Evolutionary conservation across 139 green algal species (phyloP), one percentile per base, ranked within the genome.

Genomic region (Chlamydomonas sp.): DNA sequence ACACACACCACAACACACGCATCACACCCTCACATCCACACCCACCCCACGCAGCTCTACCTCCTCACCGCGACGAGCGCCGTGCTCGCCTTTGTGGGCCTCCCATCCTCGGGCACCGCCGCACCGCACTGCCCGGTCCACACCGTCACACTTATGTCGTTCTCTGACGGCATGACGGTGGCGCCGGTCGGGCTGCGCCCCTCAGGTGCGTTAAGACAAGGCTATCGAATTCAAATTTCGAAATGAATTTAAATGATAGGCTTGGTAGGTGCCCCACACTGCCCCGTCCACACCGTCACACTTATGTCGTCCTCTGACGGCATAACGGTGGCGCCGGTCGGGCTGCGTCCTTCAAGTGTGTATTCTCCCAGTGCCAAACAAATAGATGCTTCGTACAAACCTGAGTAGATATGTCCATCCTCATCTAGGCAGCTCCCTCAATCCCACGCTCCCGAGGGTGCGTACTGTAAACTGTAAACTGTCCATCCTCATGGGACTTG

Each of bases 251-350:
- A 26, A 54, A 13, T 54, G 43, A 13, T 54, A 26, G 43, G 13
- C 43, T 54, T 54, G 13, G 43, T 54, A 54, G 13, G 16, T 54
- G 10, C 10, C 16, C 6, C 24, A 26, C 8, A 33, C 54, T 64
- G 54, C 62, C 30, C 62, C 6, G 37, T 69, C 6, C 62, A 69
- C 34, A 50, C 37, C 5, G 39, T 71, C 28, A 61, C 47, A 28
- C 13, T 71, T 22, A 47, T 30, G 29, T 62, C 16, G 29, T 37
- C 62, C 30, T 43, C 31, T 47, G 60, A 43, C 60, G 30, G 60
- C 60, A 49, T 68, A 20, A 30, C 48, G 5, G 31, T 29, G 60
- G 31, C 34, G 5, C 30, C 34, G 22, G 8, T 26, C 16, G 35
- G 26, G 10, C 54, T 58, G 33, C 31, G 35, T 36, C 67, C 54